Evolutionary conservation across 768 basidiomycete genomes (phyloP), one percentile per base, ranked within the genome.

Genomic region (Hydnomerulius pinastri): DNA sequence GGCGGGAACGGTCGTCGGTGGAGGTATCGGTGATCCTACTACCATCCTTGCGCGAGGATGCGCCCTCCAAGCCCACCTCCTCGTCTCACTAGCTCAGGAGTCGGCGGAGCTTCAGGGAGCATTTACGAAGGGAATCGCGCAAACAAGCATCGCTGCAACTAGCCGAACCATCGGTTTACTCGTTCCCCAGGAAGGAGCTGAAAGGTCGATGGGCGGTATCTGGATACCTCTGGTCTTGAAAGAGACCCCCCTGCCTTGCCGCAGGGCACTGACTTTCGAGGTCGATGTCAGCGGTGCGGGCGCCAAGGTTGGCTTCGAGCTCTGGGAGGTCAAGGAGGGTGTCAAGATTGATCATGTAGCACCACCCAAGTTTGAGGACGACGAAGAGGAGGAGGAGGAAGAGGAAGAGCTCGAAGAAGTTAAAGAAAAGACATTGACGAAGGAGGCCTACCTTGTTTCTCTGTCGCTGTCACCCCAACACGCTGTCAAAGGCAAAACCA

Each of bases 21-120:
- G 87, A 0, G 86, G 87, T 17, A 68, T 79, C 2, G 87, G 86
- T 12, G 88, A 91, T 64, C 89, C 90, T 0, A 90, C 87, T 1
- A 85, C 88, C 9, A 76, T 91, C 41, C 73, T 92, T 0, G 84
- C 88, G 1, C 73, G 86, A 9, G 90, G 90, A n/a, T 85, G 82
- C 49, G 90, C 87, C 4, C 61, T 85, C 33, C 90, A 92, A 64
- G 90, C 86, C 2, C 79, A 79, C 39, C 63, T 90, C 30, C 72
- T 92, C 30, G 68, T 77, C 1, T 62, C 65, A 10, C 69, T 88
- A 25, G 70, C 71, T 3, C 66, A 71, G 45, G 75, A 74, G 33
- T 78, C 80, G 35, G 71, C 71, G 36, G 80, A 83, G 51, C 60
- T 90, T 21, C 64, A 72, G 23, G 64, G 61, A 13, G 80, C 81